phyloP scores from a whole-genome alignment of 345 rosid genomes.

The Linum trigynum region DNA sequence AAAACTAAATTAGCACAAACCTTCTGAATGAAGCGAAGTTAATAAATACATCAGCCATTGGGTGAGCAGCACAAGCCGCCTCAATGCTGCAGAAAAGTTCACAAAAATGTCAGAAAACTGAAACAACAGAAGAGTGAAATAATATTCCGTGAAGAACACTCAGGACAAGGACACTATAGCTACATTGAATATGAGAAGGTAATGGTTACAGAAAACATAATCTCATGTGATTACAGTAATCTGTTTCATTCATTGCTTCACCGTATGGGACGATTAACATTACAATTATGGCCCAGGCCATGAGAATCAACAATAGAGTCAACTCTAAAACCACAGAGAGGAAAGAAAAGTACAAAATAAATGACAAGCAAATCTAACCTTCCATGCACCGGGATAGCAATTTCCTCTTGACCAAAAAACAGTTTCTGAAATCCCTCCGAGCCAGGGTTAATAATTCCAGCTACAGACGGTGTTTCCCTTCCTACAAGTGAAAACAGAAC shows the following conservation, averaged over 20 bases:
- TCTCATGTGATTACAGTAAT: conserved; percentile 1
- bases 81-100: conserved; percentile 54
- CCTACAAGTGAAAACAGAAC: conserved; percentile 31
- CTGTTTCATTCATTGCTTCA: background rate
- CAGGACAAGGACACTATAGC: background rate
- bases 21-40: conserved; percentile 95
- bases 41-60: conserved; percentile 93
- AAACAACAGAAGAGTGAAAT: conserved; percentile 3
- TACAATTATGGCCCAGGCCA: background rate
- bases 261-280: background rate
- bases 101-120: conserved; percentile 4
- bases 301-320: background rate
- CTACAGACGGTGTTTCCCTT: conserved; percentile 93
- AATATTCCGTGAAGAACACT: background rate
- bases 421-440: conserved; percentile 96
- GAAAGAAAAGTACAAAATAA: background rate
- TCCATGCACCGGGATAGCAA: conserved; percentile 92
- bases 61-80: conserved; percentile 91
- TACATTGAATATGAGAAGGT: background rate
- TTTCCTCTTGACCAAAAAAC: conserved; percentile 98
- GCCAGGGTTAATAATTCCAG: conserved; percentile 90
- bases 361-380: conserved; percentile 33
- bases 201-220: background rate
- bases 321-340: too few species aligned
- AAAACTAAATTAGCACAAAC: conserved; percentile 18